Evolutionary conservation across 345 rosid genomes (phyloP), one percentile per base, ranked within the genome.

Genomic region (Aquilaria sinensis): DNA sequence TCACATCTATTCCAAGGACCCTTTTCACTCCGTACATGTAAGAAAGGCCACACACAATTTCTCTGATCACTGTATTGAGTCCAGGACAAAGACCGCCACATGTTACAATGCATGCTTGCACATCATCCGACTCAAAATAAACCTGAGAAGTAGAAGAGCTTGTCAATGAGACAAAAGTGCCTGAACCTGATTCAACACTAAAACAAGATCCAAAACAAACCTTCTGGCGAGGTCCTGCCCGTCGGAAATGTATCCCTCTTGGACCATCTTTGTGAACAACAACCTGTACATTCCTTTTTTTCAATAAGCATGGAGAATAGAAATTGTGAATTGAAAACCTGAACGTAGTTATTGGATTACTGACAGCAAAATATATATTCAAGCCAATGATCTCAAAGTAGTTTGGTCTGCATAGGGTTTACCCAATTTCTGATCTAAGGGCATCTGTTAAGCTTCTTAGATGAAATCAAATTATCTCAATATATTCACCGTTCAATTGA

Each of bases 51-150:
- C 87, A 82, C 0, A 90, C 98, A 7, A 93, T 83, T 74, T 92
- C 98, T 78, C 98, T 84, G 66, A 92, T 87, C n/a, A 89, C 96
- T 3, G 98, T 92, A 80, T 92, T 93, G 53, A 93, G 88, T 57
- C 97, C 96, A 2, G 96, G 98, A 66, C 98, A 90, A 41, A 93
- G 83, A 66, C 97, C 98, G 31, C 98, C 98, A 53, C 97, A 93
- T 10, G 98, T 90, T 64, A 90, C 97, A 46, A 88, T 90, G 69
- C 94, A 90, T 13, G 98, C 96, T 47, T 81, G 81, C 56, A 87
- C 98, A 72, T 93, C 96, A 56, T 81, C 87, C 0, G 96, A 59
- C 51, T 84, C 72, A 58, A 90, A 90, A 62, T 79, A 83, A 56
- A 90, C 82, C 98, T 87, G 73, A 56, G 60, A 16, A 67, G 57